Evolutionary conservation across 1,284 basidiomycete genomes (phyloP).

Genomic region (Volvariella volvacea): DNA sequence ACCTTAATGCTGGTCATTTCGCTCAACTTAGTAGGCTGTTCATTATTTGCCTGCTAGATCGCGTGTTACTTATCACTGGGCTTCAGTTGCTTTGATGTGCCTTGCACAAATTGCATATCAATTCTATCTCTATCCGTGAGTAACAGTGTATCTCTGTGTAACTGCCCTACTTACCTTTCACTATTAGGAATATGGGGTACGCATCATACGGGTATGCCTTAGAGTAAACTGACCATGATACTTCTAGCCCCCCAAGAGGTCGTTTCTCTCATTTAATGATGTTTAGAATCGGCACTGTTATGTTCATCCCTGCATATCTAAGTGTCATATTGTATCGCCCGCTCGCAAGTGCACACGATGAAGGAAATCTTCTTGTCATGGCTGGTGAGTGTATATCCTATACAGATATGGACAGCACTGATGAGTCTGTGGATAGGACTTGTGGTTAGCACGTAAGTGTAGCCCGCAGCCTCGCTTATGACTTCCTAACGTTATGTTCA

Average conservation of each 20-base stretch:
- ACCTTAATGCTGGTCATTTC: slow-evolving; percentile 72
- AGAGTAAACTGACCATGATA: neutral
- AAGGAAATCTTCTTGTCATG: slow-evolving; percentile 68
- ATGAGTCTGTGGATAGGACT: slow-evolving; percentile 35
- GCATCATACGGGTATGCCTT: slow-evolving; percentile 10
- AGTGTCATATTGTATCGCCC: slow-evolving; percentile 65
- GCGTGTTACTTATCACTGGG: slow-evolving; percentile 12
- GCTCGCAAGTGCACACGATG: slow-evolving; percentile 54
- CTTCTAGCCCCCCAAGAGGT: slow-evolving; percentile 52
- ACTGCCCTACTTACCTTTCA: slow-evolving; percentile 11
- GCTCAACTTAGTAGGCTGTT: slow-evolving; percentile 65
- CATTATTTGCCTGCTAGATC: slow-evolving; percentile 6
- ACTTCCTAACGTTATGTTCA: slow-evolving; percentile 9
- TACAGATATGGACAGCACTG: slow-evolving; percentile 9
- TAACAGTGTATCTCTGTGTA: slow-evolving; percentile 16
- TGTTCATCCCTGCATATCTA: slow-evolving; percentile 77
- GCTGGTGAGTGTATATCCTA: slow-evolving; percentile 37
- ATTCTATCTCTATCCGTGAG: slow-evolving; percentile 81
- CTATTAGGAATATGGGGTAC: slow-evolving; percentile 35
- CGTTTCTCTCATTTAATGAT: slow-evolving; percentile 80
- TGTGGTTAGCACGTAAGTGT: slow-evolving; percentile 64
- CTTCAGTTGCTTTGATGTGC: slow-evolving; percentile 71
- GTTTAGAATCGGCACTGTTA: slow-evolving; percentile 72
- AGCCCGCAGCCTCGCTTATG: neutral
- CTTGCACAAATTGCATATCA: slow-evolving; percentile 78